Evolutionary conservation across 2,329 filamentous ascomycete species (phyloP).

Genomic region (Didymella arachidicola): DNA sequence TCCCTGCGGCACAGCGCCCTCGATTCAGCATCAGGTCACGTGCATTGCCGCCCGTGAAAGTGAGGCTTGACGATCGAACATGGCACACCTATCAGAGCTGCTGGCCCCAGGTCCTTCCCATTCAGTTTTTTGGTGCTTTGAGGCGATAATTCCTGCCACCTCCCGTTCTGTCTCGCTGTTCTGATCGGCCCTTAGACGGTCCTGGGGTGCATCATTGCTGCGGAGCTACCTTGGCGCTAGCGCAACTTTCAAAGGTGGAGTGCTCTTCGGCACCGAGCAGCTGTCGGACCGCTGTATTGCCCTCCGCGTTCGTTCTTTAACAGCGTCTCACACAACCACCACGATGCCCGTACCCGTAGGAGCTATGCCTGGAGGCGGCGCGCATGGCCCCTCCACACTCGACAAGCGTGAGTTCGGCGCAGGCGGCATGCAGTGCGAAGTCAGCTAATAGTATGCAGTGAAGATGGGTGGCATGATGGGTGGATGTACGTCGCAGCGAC

Average conservation of each 20-base stretch:
- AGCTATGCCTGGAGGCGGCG: conserved; percentile 45
- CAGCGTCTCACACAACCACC: conserved; percentile 16
- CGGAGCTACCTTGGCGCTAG: conserved; percentile 19
- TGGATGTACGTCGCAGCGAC: conserved; percentile 73
- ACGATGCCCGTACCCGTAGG: conserved; percentile 67
- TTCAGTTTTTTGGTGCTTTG: background rate
- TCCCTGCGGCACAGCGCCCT: conserved; percentile 8
- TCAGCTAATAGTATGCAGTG: conserved; percentile 63
- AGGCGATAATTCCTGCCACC: too few relatives aligned
- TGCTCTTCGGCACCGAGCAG: conserved; percentile 19
- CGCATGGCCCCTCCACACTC: conserved; percentile 68
- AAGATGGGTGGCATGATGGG: conserved; percentile 99
- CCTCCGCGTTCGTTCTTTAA: conserved; percentile 23
- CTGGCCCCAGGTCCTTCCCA: background rate
- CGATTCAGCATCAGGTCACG: conserved; percentile 9
- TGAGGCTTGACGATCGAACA: conserved; percentile 1
- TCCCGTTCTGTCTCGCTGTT: background rate
- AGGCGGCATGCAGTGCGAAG: conserved; percentile 25
- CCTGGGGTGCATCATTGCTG: conserved; percentile 1
- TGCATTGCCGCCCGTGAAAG: conserved; percentile 1
- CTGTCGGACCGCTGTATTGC: conserved; percentile 24
- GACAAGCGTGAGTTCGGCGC: conserved; percentile 68
- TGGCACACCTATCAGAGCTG: too few relatives aligned
- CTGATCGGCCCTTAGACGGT: background rate
- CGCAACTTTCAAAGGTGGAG: conserved; percentile 14